Evolutionary conservation across 176 grass and related monocot genomes (phyloP).

Genomic region (Oryza brachyantha): DNA sequence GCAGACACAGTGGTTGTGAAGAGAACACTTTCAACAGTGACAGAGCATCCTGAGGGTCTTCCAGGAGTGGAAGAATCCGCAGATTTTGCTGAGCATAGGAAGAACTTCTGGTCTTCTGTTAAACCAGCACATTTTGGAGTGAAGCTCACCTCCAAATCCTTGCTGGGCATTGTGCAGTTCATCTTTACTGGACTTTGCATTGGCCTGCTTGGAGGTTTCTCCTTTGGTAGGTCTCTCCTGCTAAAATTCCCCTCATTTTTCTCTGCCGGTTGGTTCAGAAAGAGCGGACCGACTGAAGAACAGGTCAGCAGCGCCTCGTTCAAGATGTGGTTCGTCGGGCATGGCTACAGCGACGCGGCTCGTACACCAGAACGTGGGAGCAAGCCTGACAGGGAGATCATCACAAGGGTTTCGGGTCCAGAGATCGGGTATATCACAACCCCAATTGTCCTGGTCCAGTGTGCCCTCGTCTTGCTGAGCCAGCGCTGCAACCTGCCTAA

Average conservation of each 20-base stretch:
- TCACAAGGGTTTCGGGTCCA: constrained; percentile 70
- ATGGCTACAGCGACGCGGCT: constrained; percentile 45
- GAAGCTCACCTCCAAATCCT: constrained; percentile 59
- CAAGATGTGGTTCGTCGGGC: constrained; percentile 85
- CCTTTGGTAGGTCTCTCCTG: constrained; percentile 64
- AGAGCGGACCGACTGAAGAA: constrained; percentile 70
- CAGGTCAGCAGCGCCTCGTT: constrained; percentile 69
- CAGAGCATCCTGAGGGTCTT: constrained; percentile 65
- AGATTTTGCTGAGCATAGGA: constrained; percentile 42
- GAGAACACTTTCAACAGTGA: constrained; percentile 58
- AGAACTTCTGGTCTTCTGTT: constrained; percentile 66
- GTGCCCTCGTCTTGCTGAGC: constrained; percentile 60
- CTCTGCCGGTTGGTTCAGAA: constrained; percentile 61
- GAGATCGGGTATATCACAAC: constrained; percentile 82
- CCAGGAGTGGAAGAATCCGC: constrained; percentile 58
- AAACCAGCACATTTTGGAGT: constrained; percentile 78
- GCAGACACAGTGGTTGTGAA: constrained; percentile 73
- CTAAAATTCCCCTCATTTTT: constrained; percentile 83
- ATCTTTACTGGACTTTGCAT: constrained; percentile 60
- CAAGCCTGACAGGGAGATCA: constrained; percentile 69
- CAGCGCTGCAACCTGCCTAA: constrained; percentile 66
- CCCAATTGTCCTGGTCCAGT: constrained; percentile 75
- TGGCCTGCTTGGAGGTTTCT: constrained; percentile 46
- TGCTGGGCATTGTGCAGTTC: constrained; percentile 36
- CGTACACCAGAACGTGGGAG: constrained; percentile 29